Base-by-base conservation (phyloP, 2,329 filamentous ascomycete species). In the Shiraia bambusicola region DNA sequence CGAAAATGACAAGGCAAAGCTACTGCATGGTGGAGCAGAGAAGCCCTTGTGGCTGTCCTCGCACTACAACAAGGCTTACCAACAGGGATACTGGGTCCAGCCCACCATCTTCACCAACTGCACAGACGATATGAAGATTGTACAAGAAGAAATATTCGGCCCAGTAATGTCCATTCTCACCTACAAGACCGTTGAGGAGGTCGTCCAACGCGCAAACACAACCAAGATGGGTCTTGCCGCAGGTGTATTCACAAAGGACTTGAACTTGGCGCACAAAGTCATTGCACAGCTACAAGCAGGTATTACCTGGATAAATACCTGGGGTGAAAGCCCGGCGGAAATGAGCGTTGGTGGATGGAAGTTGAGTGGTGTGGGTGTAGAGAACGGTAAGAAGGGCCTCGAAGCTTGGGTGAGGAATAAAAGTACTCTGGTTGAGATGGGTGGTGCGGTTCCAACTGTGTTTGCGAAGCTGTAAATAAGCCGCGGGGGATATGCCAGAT, bases 331-430 rank as follows among this genome's bases (percentile, higher is more conserved):
- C 34, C 89, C 89, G 0, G 88, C 90, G 0, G 89, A 95, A 74
- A 95, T 95, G 90, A 86, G 86, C 2, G 89, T 95, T 0, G 89
- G 89, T 8, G 89, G 89, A 0, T 95, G 89, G 90, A 95, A 95
- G 75, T 79, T 87, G 77, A 94, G 88, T 63, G 90, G 90, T 25
- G 72, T 95, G 8, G 89, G 89, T 0, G 83, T 94, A 2, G 89
- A 95, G 76, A 95, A 95, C 66, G 90, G 89, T 3, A 76, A 82
- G 44, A 81, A 79, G 58, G 89, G 89, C 0, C 76, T 95, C 39
- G 84, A 87, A 67, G 85, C 87, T 3, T 95, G 90, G 84, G 79
- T 90, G 37, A 77, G 82, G 70, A 93, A 91, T 57, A 94, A 93
- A 76, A 94, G 88, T 69, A 94, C 88, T 2, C 69, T 95, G 22